Evolutionary conservation across 2,329 filamentous ascomycete species (phyloP), one percentile per base, ranked within the genome.

Genomic region (Colletotrichum sp.): DNA sequence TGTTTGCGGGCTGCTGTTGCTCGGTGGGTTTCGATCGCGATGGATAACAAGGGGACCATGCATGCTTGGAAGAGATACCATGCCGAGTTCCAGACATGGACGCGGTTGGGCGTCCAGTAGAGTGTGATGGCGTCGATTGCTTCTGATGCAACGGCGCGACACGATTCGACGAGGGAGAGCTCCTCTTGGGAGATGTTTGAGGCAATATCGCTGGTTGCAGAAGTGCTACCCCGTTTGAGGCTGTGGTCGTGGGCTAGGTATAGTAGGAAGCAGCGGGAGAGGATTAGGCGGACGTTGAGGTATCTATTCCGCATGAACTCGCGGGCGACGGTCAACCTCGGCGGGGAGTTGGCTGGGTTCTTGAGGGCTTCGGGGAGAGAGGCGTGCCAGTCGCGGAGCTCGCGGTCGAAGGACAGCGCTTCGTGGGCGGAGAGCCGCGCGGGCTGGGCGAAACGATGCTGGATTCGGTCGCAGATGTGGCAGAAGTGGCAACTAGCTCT

Each of bases 51-150:
- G 12, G 81, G 81, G 4, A 83, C 80, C 64, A 81, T 82, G 63
- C 81, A 82, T 6, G 81, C 81, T 66, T 83, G 81, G 72, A 84
- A 84, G 9, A 84, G 79, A 60, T 83, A 83, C 82, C 81, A 83
- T 2, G 78, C 80, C 15, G 80, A 79, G 75, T 81, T 82, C 82
- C 82, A 83, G 18, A 82, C 81, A 26, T 82, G 82, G 30, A 83
- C 78, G 21, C 80, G 78, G 67, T 83, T 83, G 8, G 81, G 82
- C 0, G 79, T 81, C 82, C 82, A 83, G 77, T 82, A 80, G 8
- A 83, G 76, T 4, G 81, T 81, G 34, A 81, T 82, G 18, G 79
- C 76, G 59, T 83, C 79, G 16, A 83, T 82, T n/a, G 81, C 81
- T 71, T 83, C 81, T 13, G 72, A 68, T 2, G 82, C 80, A 4